These are phyloP conservation scores for Dendrostoma leiphaemia DNA, from an alignment of 2,329 filamentous ascomycete genomes.

Conservation along the genomic window DNA sequence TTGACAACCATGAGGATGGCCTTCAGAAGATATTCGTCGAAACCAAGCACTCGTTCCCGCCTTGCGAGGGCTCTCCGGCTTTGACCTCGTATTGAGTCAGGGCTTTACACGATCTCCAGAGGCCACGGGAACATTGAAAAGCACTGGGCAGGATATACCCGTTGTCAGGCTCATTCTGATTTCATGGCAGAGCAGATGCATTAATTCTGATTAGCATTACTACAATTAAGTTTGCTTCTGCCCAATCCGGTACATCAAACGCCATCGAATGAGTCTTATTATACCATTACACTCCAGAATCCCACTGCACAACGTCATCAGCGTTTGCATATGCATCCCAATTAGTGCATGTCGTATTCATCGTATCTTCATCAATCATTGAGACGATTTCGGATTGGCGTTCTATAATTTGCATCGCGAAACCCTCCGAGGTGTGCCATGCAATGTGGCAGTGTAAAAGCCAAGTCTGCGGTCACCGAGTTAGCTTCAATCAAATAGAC, in stretches of 20 bases:
- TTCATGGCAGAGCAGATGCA: too few species aligned
- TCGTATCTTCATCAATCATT: neutral
- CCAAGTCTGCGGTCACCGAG: neutral
- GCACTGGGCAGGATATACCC: too few species aligned
- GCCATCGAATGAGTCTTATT: too few species aligned
- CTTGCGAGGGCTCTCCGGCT: slow-evolving; percentile 39
- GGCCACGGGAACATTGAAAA: too few species aligned
- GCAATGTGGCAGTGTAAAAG: slow-evolving; percentile 6
- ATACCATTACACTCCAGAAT: neutral
- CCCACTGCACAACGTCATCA: neutral
- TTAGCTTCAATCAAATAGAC: neutral
- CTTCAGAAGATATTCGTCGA: slow-evolving; percentile 80
- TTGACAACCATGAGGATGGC: slow-evolving; percentile 59
- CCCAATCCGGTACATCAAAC: too few species aligned
- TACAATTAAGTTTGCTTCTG: too few species aligned
- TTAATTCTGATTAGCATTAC: too few species aligned
- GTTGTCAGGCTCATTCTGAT: too few species aligned
- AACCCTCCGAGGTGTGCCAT: slow-evolving; percentile 5
- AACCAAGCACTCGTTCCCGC: slow-evolving; percentile 54
- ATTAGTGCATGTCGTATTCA: slow-evolving; percentile 7
- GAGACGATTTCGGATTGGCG: neutral
- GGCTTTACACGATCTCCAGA: too few species aligned
- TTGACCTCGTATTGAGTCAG: slow-evolving; percentile 40
- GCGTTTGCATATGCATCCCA: slow-evolving; percentile 1
- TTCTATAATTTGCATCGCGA: slow-evolving; percentile 2